Evolutionary conservation across 805 yeast species (phyloP), one percentile per base, ranked within the genome.

Genomic region (Scheffersomyces stipitis): DNA sequence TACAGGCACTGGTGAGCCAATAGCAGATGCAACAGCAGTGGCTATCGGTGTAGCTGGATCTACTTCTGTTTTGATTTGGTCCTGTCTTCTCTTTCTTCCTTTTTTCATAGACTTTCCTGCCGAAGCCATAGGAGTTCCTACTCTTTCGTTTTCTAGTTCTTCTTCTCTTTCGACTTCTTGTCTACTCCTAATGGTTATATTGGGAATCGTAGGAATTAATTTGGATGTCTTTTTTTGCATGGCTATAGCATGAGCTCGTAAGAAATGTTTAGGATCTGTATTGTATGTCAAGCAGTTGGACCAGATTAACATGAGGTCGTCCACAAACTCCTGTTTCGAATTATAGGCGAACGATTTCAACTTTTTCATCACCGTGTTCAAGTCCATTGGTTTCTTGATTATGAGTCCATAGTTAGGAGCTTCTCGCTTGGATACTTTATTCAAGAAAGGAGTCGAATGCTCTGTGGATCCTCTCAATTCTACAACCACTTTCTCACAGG

Each of bases 401-500:
- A 93, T 74, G 38, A 83, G 82, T 46, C 88, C 88, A 62, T 93
- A 93, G 56, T 93, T 93, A 5, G 99, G 99, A 0, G 99, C 99
- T 53, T 93, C 99, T 38, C 99, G 75, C 57, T 93, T 93, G 40
- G 93, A 87, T n/a, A 93, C 99, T 55, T 87, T 86, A 63, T 90
- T 93, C 47, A 93, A 70, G 54, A 93, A 93, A 0, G 98, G 96
- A 1, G 97, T 89, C 0, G 97, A 89, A 62, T 93, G 98, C 54
- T 93, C 97, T 0, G 99, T 91, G 49, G 84, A 87, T 5, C 91
- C 86, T 54, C 99, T 75, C 22, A 93, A 66, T 51, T 93, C 98
- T 45, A 82, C 66, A 0, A 91, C 90, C 1, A 93, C 99, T 54
- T 89, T 90, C 51, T 93, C 99, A 52, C 97, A 91, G 0, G 97